Percentiles rank a stretch among this genome's conserved stretches.
These are phyloP conservation scores for Chlorophyllum brunneum DNA, from an alignment of 768 basidiomycete species.

Conservation along the genomic window DNA sequence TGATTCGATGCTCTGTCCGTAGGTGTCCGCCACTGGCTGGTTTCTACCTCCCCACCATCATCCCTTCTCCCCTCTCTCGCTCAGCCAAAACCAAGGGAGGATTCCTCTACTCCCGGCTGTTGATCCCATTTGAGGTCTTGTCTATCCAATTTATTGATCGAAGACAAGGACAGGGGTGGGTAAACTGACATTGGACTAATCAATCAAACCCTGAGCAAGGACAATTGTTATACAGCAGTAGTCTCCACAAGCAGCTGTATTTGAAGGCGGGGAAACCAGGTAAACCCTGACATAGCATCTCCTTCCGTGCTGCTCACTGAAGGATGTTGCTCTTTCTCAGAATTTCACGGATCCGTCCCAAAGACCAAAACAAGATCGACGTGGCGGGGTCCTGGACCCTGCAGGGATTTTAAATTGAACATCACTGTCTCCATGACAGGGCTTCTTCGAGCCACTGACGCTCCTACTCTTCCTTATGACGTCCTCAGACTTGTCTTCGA, in stretches of 20 bases:
- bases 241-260: no score
- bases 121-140: neutral
- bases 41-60: constrained; percentile 3
- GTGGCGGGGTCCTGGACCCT: neutral
- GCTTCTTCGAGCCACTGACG: constrained; percentile 1
- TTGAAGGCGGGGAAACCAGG: neutral
- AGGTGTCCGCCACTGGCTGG: no score
- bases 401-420: neutral
- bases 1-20: neutral
- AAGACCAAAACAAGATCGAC: neutral
- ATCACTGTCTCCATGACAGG: constrained; percentile 7
- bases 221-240: no score
- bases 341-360: neutral
- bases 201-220: constrained; percentile 1
- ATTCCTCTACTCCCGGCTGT: neutral
- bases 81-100: neutral
- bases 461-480: constrained; percentile 27
- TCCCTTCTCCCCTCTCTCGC: neutral
- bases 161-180: no score
- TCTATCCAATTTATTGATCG: no score
- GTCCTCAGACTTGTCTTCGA: constrained; percentile 34
- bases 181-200: no score
- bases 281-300: constrained; percentile 1
- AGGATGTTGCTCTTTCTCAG: neutral
- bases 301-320: neutral